phyloP scores from a whole-genome alignment of 306 rosid species.

The Mucuna pruriens region DNA sequence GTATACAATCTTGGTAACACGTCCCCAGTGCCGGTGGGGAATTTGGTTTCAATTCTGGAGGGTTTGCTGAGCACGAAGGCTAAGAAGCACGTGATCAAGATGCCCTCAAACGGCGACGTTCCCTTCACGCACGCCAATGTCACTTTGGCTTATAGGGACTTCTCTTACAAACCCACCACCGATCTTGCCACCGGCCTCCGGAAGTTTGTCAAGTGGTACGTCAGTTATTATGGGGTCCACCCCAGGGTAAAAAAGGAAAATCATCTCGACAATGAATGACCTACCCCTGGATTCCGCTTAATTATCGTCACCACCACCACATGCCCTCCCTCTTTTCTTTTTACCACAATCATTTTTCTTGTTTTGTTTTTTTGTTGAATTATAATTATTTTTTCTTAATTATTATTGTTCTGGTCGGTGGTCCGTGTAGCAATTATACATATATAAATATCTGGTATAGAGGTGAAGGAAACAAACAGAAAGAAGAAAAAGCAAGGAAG shows the following conservation, averaged over 20 bases:
- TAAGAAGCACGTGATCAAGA: slow-evolving; percentile 71
- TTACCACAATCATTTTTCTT: neutral
- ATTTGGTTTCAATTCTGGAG: slow-evolving; percentile 67
- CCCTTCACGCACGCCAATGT: slow-evolving; percentile 92
- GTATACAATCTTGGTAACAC: slow-evolving; percentile 85
- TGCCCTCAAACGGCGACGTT: slow-evolving; percentile 94
- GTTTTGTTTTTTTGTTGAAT: slow-evolving; percentile 18
- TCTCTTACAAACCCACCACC: slow-evolving; percentile 75
- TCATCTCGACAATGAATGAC: slow-evolving; percentile 12
- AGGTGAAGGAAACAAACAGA: slow-evolving; percentile 38
- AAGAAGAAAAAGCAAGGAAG: slow-evolving; percentile 28
- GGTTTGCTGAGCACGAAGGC: slow-evolving; percentile 59
- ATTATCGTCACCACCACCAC: slow-evolving; percentile 40
- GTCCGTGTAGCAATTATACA: slow-evolving; percentile 54
- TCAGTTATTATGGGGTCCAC: slow-evolving; percentile 78
- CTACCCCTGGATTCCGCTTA: slow-evolving; percentile 58
- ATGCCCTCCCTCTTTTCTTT: neutral
- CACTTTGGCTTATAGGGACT: slow-evolving; percentile 67
- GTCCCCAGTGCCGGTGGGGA: slow-evolving; percentile 89
- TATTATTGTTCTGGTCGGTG: slow-evolving; percentile 32
- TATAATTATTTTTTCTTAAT: slow-evolving; percentile 30
- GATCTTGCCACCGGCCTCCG: slow-evolving; percentile 77
- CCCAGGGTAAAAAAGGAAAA: slow-evolving; percentile 65
- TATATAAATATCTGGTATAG: slow-evolving; percentile 49
- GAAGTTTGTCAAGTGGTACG: slow-evolving; percentile 91